These are phyloP conservation scores for Penicillium psychrosexuale DNA, from an alignment of 2,329 filamentous ascomycete species.

Conservation along the genomic window DNA sequence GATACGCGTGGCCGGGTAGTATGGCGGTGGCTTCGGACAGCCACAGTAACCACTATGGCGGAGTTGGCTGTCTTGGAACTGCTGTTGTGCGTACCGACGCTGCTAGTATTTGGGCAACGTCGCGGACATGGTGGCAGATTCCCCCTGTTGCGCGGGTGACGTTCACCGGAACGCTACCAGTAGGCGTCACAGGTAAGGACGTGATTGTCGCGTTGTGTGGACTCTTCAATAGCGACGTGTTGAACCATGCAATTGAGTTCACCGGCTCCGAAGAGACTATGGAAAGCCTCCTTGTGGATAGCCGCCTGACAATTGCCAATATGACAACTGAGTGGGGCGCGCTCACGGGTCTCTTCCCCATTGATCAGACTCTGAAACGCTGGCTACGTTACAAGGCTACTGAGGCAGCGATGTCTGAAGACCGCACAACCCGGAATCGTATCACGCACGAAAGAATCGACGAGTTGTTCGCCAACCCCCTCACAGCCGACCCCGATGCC, in stretches of 20 bases:
- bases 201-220: constrained; percentile 87
- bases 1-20: constrained; percentile 80
- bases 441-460: constrained; percentile 72
- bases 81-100: constrained; percentile 85
- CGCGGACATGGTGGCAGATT: constrained; percentile 82
- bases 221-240: constrained; percentile 80
- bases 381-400: constrained; percentile 81
- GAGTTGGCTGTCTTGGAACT: constrained; percentile 71
- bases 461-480: constrained; percentile 63
- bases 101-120: constrained; percentile 79
- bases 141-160: constrained; percentile 80
- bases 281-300: constrained; percentile 66
- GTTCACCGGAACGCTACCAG: constrained; percentile 69
- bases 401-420: constrained; percentile 55
- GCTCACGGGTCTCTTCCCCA: constrained; percentile 72
- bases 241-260: constrained; percentile 91
- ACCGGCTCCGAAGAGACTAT: constrained; percentile 75
- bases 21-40: constrained; percentile 68
- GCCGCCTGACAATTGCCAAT: constrained; percentile 66
- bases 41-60: constrained; percentile 82
- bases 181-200: constrained; percentile 87
- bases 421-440: constrained; percentile 1
- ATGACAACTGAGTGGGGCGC: constrained; percentile 84
- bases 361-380: constrained; percentile 66
- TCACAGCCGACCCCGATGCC: constrained; percentile 71